Evolutionary conservation across 2,329 filamentous ascomycete genomes (phyloP), one percentile per base, ranked within the genome.

Genomic region (Fusarium sp.): DNA sequence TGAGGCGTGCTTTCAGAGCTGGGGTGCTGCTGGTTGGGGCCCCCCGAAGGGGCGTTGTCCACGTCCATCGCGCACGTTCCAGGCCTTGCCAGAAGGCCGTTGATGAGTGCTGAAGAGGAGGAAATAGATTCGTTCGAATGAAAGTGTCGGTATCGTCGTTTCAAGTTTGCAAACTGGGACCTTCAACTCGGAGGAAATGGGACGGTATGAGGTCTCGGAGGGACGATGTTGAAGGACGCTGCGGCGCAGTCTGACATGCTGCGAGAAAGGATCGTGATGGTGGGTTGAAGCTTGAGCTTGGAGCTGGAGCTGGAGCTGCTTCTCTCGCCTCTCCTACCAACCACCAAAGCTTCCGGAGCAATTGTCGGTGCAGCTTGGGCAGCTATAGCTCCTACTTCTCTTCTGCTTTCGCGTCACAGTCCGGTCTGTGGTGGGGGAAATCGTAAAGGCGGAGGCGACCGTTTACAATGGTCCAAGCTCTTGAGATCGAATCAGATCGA

Each of bases 1-100:
- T 83, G 82, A 7, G 81, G 81, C 10, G 82, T 83, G 71, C 77
- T 80, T 53, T 75, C 77, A 29, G 79, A 74, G 69, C 81, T 83
- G 59, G 77, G 74, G 44, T 80, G 80, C 53, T 79, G 80, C 65
- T 82, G 51, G 69, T 74, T 20, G 71, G 78, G 33, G 72, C 78
- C 35, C 71, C 79, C 44, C 77, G 79, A 60, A 79, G 80, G 36
- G 49, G 76, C 75, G 60, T 75, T 75, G 57, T 82, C 80, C 38
- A 79, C 75, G 22, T 83, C 81, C 81, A 83, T 83, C 24, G 68
- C 61, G 63, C 56, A 31, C 57, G 59, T 65, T 60, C 53, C 46
- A 27, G 24, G 64, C 65, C 63, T 67, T 35, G 29, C 60, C 56
- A 55, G 44, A 63, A 67, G 59, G 64, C 62, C 59, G 66, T 57